Evolutionary conservation across 139 green algal species (phyloP).

Genomic region (Closterium sp.): DNA sequence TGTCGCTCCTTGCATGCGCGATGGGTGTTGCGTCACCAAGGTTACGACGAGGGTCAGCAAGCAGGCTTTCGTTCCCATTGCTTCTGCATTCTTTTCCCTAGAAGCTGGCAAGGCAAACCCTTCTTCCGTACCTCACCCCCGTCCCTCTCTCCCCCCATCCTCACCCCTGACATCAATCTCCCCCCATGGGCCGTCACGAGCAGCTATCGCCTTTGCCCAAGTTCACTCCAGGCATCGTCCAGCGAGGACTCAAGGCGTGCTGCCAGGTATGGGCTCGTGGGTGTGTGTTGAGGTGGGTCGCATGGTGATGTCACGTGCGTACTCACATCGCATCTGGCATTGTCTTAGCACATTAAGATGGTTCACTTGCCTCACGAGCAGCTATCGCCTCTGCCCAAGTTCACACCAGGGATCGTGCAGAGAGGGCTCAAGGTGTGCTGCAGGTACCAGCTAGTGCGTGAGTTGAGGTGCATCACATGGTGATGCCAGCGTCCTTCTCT

Average conservation of each 20-base stretch:
- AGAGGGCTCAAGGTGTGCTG: slow-evolving; percentile 47
- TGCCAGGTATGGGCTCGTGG: too few relatives aligned
- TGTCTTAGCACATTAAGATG: too few relatives aligned
- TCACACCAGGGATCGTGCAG: slow-evolving; percentile 51
- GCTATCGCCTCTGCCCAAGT: slow-evolving; percentile 49
- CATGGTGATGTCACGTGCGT: too few relatives aligned
- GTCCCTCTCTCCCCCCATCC: background rate
- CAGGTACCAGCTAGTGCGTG: too few relatives aligned
- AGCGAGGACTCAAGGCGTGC: too few relatives aligned
- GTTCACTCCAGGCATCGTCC: background rate
- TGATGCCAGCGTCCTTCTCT: too few relatives aligned
- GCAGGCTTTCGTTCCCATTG: background rate
- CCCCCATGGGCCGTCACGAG: background rate
- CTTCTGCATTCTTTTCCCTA: background rate
- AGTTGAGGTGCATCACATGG: too few relatives aligned
- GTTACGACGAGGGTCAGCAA: background rate
- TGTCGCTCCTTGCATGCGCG: background rate
- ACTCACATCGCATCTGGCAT: too few relatives aligned
- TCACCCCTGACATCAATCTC: background rate
- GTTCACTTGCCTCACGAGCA: too few relatives aligned
- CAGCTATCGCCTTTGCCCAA: background rate
- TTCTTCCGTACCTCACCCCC: background rate
- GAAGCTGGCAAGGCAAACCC: background rate
- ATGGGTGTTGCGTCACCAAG: background rate
- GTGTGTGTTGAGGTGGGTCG: too few relatives aligned